A percentile compares a stretch with the other conserved stretches of the same genome.
phyloP scores from a whole-genome alignment of 441 rosid species.

The Erodium trifolium region DNA sequence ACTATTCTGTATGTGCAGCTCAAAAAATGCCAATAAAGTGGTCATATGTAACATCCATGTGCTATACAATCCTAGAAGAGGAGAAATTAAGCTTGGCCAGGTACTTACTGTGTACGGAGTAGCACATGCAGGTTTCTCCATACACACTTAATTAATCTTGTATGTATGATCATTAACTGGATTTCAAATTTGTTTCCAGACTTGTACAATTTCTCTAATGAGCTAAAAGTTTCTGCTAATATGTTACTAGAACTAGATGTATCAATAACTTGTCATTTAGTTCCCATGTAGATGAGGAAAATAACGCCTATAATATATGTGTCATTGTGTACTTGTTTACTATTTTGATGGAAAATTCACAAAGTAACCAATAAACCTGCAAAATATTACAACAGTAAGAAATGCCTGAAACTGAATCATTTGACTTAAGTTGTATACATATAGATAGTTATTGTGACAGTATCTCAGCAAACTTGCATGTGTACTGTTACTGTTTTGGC shows the following conservation, averaged over 20 bases:
- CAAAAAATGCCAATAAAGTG: slow-evolving; percentile 40
- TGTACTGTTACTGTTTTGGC: neutral
- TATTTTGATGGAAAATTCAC: neutral
- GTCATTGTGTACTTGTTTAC: neutral
- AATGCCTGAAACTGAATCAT: neutral
- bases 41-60: slow-evolving; percentile 87
- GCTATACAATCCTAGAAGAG: slow-evolving; percentile 89
- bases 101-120: slow-evolving; percentile 31
- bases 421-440: neutral
- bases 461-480: neutral
- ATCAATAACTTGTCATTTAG: neutral
- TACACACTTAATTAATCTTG: neutral
- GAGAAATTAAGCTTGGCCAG: slow-evolving; percentile 96
- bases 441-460: neutral
- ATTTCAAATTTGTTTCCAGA: neutral
- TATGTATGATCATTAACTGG: neutral
- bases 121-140: neutral
- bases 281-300: neutral
- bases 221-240: neutral
- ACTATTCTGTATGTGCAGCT: slow-evolving; percentile 40
- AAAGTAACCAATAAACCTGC: neutral
- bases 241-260: neutral
- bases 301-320: neutral
- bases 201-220: neutral
- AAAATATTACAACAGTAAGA: neutral